Base-by-base conservation (phyloP, 495 filamentous ascomycete species). In the Glutinoglossum americanum region DNA sequence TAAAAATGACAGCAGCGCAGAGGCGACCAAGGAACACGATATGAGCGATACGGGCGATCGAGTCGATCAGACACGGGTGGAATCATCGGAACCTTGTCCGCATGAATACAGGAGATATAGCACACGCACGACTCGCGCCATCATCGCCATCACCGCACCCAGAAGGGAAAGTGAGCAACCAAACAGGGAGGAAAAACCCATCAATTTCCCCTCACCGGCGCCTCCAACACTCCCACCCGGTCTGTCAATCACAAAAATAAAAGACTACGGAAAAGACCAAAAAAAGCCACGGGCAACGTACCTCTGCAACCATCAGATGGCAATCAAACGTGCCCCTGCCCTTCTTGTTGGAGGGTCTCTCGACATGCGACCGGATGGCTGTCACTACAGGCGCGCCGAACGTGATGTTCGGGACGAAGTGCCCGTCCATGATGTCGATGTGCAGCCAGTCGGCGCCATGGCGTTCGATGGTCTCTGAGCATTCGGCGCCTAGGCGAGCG, bases 241-340 rank as follows among this genome's bases (percentile, higher is more conserved):
- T n/a, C 32, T 4, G 11, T 4, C 11, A 11, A 11, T 35, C 32
- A 35, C 32, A 35, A 35, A 35, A 35, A 35, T 11, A 35, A 35
- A 35, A 11, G 32, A 35, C n/a, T n/a, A n/a, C n/a, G n/a, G 11
- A 11, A 4, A 35, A 35, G 5, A 10, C 2, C 53, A 15, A 55
- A 3, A 27, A 27, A 0, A 26, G 6, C 25, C 0, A 55, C 0
- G 53, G 28, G 19, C 53, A 19, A 57, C 60, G 48, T 76, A 92
- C 89, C 85, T 98, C 92, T 63, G 84, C 81, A 64, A 98, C 94
- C 92, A 98, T 98, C 93, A 98, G 97, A 69, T 98, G 92, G 78
- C 92, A 98, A 70, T 98, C 92, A 64, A 98, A 98, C 28, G 92
- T 95, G 26, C 92, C 92, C 64, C 80, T 83, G 3, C 83, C 85